phyloP scores from a whole-genome alignment of 768 basidiomycete species.

The Hirschioporus abietinus region DNA sequence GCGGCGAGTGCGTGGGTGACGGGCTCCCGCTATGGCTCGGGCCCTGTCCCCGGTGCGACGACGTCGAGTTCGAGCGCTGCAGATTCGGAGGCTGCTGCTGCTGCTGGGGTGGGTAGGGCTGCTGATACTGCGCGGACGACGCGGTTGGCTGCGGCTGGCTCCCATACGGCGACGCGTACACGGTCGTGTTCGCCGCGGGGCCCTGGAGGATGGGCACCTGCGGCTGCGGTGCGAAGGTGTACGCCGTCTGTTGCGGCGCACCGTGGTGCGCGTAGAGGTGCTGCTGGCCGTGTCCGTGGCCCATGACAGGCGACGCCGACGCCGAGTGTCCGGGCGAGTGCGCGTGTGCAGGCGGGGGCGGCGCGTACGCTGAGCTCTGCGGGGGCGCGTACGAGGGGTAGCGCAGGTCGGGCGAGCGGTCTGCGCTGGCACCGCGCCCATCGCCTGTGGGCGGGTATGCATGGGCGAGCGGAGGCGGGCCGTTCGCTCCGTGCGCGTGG shows the following conservation, averaged over 20 bases:
- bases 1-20: conserved; percentile 1
- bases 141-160: neutral
- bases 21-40: conserved; percentile 10
- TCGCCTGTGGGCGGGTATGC: conserved; percentile 17
- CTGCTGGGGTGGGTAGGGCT: neutral
- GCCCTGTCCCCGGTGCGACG: conserved; percentile 9
- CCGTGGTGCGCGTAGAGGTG: neutral
- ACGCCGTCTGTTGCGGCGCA: neutral
- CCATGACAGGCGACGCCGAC: neutral
- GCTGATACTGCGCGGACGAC: conserved; percentile 4
- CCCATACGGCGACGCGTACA: neutral
- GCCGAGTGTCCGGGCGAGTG: neutral
- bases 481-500: conserved; percentile 24
- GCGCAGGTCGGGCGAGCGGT: neutral
- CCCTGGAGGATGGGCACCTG: conserved; percentile 4
- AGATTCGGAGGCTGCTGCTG: conserved; percentile 6
- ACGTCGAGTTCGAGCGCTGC: conserved; percentile 5
- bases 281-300: neutral
- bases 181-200: neutral
- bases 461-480: conserved; percentile 22
- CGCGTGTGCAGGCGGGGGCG: neutral
- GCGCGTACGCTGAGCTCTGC: neutral
- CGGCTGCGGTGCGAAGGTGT: conserved; percentile 8
- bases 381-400: conserved; percentile 1
- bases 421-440: neutral